phyloP scores from a whole-genome alignment of 2,329 filamentous ascomycete species.

The Camptophora hylomeconis region DNA sequence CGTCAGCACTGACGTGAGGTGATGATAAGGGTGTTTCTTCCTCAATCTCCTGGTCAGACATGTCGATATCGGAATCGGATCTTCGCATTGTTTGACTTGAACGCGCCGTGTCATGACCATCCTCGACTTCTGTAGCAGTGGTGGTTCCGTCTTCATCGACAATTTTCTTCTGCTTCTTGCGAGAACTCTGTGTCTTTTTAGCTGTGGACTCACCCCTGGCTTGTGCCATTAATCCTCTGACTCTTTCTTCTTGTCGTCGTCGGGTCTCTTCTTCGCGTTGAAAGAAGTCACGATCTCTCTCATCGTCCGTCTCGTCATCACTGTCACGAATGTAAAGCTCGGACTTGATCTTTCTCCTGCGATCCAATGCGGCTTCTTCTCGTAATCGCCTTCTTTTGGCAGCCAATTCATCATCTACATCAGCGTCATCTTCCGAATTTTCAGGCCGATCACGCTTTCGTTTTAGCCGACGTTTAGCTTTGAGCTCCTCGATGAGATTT shows the following conservation, averaged over 20 bases:
- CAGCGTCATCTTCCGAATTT: constrained; percentile 27
- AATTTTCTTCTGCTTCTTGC: constrained; percentile 7
- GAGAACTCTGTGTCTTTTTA: neutral
- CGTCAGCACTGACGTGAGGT: constrained; percentile 8
- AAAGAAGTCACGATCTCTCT: constrained; percentile 64
- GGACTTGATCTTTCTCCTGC: constrained; percentile 69
- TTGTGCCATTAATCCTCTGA: constrained; percentile 36
- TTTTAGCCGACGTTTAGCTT: constrained; percentile 37
- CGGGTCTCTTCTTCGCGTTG: constrained; percentile 57
- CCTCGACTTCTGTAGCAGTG: neutral
- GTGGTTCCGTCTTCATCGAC: constrained; percentile 1
- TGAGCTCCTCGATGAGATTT: constrained; percentile 37
- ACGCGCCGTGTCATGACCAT: constrained; percentile 5
- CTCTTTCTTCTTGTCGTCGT: constrained; percentile 38
- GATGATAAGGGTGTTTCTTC: constrained; percentile 20
- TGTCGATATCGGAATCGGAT: constrained; percentile 1
- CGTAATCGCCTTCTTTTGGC: constrained; percentile 45
- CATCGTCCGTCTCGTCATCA: constrained; percentile 80
- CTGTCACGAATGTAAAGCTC: constrained; percentile 66
- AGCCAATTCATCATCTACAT: constrained; percentile 50
- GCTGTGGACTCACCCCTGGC: constrained; percentile 13
- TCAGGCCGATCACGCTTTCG: constrained; percentile 37
- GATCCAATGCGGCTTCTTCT: constrained; percentile 59
- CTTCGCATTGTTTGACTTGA: constrained; percentile 1
- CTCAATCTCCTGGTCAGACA: constrained; percentile 12